These are phyloP conservation scores for Solanum gandarillasii DNA, from an alignment of 257 asterid genomes.

Conservation along the genomic window DNA sequence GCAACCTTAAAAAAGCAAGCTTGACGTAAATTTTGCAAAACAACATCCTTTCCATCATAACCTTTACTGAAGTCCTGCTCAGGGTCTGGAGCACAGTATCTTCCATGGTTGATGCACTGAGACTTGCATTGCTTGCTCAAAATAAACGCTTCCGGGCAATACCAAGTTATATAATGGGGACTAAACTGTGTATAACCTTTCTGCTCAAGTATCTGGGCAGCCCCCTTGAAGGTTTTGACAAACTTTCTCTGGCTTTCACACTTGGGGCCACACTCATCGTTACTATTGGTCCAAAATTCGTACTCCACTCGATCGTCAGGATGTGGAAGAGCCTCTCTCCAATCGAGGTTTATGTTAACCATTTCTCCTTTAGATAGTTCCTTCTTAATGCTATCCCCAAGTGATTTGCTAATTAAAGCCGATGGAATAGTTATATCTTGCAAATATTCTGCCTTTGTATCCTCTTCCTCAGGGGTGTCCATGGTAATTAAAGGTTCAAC, in stretches of 20 bases:
- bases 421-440: conserved; percentile 77
- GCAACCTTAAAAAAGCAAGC: conserved; percentile 64
- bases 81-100: conserved; percentile 72
- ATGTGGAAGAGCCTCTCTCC: conserved; percentile 95
- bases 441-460: conserved; percentile 47
- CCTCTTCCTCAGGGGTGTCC: conserved; percentile 83
- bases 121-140: conserved; percentile 66
- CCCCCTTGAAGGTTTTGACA: conserved; percentile 68
- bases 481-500: conserved; percentile 74
- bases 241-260: conserved; percentile 79
- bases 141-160: conserved; percentile 57
- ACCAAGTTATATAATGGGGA: conserved; percentile 69
- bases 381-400: conserved; percentile 69
- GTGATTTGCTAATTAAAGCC: conserved; percentile 67
- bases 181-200: conserved; percentile 51
- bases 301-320: conserved; percentile 94
- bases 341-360: conserved; percentile 75
- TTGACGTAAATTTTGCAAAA: conserved; percentile 48
- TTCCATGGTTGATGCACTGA: conserved; percentile 65
- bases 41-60: conserved; percentile 64
- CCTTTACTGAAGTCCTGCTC: conserved; percentile 68
- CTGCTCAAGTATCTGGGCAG: conserved; percentile 91
- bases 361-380: conserved; percentile 50
- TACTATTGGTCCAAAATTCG: conserved; percentile 89
- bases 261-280: conserved; percentile 85